Percentiles rank a stretch among this genome's conserved stretches.
Evolutionary conservation across 1,284 basidiomycete species (phyloP).

Genomic region (Ustilago curta): DNA sequence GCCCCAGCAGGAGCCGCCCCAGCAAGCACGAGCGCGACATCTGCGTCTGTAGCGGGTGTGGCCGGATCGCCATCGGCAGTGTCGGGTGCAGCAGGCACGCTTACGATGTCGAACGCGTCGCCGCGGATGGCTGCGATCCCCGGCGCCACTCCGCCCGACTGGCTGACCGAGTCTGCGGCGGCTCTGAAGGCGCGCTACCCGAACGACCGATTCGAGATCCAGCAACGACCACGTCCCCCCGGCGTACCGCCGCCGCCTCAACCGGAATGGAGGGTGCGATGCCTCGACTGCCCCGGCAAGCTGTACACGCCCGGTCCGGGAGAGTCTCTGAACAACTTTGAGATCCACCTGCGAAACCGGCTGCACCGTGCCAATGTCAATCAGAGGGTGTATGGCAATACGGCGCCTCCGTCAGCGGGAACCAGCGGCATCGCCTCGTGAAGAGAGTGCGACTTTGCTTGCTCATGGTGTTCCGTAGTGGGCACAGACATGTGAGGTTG

Average conservation of each 20-base stretch:
- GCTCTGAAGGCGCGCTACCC: constrained; percentile 80
- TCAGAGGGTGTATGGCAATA: constrained; percentile 46
- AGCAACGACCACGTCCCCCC: constrained; percentile 41
- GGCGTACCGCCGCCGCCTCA: constrained; percentile 42
- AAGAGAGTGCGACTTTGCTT: constrained; percentile 29
- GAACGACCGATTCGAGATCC: constrained; percentile 78
- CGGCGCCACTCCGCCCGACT: constrained; percentile 73
- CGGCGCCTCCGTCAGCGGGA: constrained; percentile 14
- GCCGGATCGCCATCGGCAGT: constrained; percentile 67
- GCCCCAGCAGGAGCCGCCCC: constrained; percentile 15
- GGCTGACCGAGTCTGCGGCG: constrained; percentile 77
- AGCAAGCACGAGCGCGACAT: constrained; percentile 15
- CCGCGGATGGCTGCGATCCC: constrained; percentile 32
- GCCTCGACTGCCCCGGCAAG: constrained; percentile 93
- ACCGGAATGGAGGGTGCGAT: constrained; percentile 89
- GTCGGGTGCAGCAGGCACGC: constrained; percentile 8
- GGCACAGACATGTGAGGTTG: too few relatives aligned
- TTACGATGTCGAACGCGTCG: constrained; percentile 29
- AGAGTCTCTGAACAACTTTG: constrained; percentile 89
- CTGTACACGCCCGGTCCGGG: constrained; percentile 92
- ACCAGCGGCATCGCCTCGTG: constrained; percentile 6
- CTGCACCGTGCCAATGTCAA: constrained; percentile 74
- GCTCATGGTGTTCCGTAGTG: too few relatives aligned
- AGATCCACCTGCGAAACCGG: constrained; percentile 87
- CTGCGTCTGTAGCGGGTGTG: constrained; percentile 22